These are phyloP conservation scores for Dendrocalamus latiflorus DNA, from an alignment of 202 grass and related monocot genomes.

Conservation along the genomic window DNA sequence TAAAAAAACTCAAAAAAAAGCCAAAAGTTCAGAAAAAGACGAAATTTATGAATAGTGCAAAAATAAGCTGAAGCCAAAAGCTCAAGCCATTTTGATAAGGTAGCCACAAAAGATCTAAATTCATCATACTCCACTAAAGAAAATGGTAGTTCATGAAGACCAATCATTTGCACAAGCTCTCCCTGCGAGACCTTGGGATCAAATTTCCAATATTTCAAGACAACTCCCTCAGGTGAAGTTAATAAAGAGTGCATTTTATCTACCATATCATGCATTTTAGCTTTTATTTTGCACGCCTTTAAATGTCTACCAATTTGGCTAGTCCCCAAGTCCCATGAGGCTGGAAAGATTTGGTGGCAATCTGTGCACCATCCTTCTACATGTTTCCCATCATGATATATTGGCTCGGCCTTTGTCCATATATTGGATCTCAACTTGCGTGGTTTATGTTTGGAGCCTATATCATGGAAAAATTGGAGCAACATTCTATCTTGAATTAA, in stretches of 20 bases:
- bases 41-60: no score
- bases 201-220: not conserved
- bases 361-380: not conserved
- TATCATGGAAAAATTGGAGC: no score
- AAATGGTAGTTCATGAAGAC: not conserved
- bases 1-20: no score
- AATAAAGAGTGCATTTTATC: not conserved
- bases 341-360: not conserved
- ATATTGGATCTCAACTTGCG: not conserved
- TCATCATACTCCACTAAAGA: not conserved
- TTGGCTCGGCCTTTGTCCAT: not conserved
- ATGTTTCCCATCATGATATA: not conserved
- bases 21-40: no score
- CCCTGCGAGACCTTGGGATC: accelerated
- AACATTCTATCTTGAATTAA: no score
- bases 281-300: not conserved
- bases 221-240: not conserved
- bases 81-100: no score
- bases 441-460: no score
- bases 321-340: not conserved
- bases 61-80: no score
- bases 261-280: not conserved
- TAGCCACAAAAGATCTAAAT: not conserved
- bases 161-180: not conserved
- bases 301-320: not conserved